These are phyloP conservation scores for Rhodosporidiobolus odoratus DNA, from an alignment of 768 basidiomycete species.

Conservation along the genomic window DNA sequence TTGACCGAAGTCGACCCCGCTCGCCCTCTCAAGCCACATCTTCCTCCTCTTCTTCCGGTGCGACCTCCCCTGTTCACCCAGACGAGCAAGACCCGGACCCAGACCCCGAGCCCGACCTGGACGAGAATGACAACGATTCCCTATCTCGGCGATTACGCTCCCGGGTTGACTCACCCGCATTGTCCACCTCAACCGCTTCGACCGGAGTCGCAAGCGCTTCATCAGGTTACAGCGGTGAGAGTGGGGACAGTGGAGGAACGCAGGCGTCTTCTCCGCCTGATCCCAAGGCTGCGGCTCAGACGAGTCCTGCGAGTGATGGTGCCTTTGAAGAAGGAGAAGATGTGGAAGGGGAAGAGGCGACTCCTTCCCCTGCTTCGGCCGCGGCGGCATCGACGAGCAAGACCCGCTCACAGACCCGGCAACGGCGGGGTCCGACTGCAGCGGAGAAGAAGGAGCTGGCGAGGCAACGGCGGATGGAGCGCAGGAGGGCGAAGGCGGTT, in stretches of 20 bases:
- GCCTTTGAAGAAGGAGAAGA: slow-evolving; percentile 1
- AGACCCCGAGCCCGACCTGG: not conserved
- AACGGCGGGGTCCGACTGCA: slow-evolving; percentile 9
- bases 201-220: slow-evolving; percentile 9
- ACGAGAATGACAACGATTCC: slow-evolving; percentile 11
- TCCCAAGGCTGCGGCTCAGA: no score
- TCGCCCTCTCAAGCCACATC: not conserved
- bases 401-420: not conserved
- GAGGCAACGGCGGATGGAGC: slow-evolving; percentile 6
- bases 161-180: not conserved
- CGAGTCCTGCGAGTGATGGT: no score
- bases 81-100: not conserved
- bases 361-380: not conserved
- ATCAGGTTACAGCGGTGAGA: not conserved
- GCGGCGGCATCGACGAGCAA: not conserved
- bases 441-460: slow-evolving; percentile 5
- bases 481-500: not conserved
- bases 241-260: not conserved
- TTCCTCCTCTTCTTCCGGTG: not conserved
- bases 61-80: not conserved
- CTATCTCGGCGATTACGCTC: not conserved
- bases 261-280: not conserved
- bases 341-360: not conserved
- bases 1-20: slow-evolving; percentile 6
- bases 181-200: not conserved